Percentiles rank a stretch among this genome's conserved stretches.
These are phyloP conservation scores for Epichloe amarillans DNA, from an alignment of 2,329 filamentous ascomycete species.

Conservation along the genomic window DNA sequence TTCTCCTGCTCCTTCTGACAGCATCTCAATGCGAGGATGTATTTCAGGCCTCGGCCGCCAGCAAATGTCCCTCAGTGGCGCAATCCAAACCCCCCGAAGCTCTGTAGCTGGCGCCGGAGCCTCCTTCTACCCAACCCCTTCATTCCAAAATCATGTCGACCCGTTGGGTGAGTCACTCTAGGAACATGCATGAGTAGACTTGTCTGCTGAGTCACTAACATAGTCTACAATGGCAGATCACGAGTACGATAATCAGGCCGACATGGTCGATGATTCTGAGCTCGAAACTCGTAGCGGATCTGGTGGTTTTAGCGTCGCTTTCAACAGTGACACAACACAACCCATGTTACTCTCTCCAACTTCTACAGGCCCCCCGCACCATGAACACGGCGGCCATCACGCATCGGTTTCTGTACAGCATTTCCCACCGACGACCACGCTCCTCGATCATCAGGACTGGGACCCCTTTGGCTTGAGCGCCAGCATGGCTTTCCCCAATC, in stretches of 20 bases:
- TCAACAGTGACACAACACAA: slow-evolving; percentile 34
- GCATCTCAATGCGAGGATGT: slow-evolving; percentile 29
- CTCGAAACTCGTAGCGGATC: slow-evolving; percentile 53
- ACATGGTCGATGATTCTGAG: slow-evolving; percentile 75
- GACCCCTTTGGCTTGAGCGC: slow-evolving; percentile 88
- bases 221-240: slow-evolving; percentile 63
- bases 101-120: slow-evolving; percentile 26
- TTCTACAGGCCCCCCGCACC: slow-evolving; percentile 23
- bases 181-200: slow-evolving; percentile 28
- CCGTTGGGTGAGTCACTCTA: slow-evolving; percentile 72
- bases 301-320: slow-evolving; percentile 48
- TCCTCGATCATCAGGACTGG: slow-evolving; percentile 74
- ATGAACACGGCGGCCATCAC: slow-evolving; percentile 24
- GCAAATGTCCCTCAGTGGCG: slow-evolving; percentile 17
- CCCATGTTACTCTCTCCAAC: slow-evolving; percentile 28
- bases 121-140: slow-evolving; percentile 65
- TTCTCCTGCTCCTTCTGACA: slow-evolving; percentile 32
- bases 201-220: slow-evolving; percentile 43
- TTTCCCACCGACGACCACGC: slow-evolving; percentile 52
- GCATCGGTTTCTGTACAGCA: slow-evolving; percentile 16
- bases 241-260: slow-evolving; percentile 85
- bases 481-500: slow-evolving; percentile 87
- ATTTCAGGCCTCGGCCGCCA: slow-evolving; percentile 19
- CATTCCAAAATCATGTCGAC: slow-evolving; percentile 86
- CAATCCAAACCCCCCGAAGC: slow-evolving; percentile 14